Evolutionary conservation across 164 flowering plant species (phyloP).

Genomic region (Cinnamomum micranthum): DNA sequence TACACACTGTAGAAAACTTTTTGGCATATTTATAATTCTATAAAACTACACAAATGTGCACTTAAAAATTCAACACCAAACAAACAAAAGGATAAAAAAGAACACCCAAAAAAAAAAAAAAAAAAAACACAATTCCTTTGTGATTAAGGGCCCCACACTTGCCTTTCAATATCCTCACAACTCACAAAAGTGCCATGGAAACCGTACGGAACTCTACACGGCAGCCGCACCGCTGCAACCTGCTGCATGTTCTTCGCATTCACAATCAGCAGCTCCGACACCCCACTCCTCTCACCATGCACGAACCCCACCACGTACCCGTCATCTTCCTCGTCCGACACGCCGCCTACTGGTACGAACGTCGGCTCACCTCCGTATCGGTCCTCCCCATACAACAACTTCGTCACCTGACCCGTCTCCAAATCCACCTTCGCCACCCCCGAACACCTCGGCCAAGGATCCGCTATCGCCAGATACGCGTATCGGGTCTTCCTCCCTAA

Average conservation of each 20-base stretch:
- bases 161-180: not conserved
- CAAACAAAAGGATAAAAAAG: too few species aligned
- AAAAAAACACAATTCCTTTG: too few species aligned
- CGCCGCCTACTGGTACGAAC: conserved; percentile 15
- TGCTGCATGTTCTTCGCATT: conserved; percentile 50
- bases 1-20: too few species aligned
- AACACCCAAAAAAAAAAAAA: too few species aligned
- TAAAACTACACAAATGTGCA: too few species aligned
- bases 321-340: conserved; percentile 26
- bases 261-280: conserved; percentile 66
- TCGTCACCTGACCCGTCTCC: conserved; percentile 26
- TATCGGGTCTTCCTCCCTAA: conserved; percentile 42
- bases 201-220: conserved; percentile 88
- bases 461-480: conserved; percentile 48
- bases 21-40: too few species aligned
- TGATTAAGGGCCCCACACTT: not conserved
- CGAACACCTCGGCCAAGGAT: conserved; percentile 57
- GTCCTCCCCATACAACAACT: conserved; percentile 29
- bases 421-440: conserved; percentile 60
- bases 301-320: conserved; percentile 43
- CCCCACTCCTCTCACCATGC: conserved; percentile 33
- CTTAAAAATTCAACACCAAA: too few species aligned
- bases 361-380: conserved; percentile 50
- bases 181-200: conserved; percentile 67
- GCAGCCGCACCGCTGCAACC: conserved; percentile 63